Evolutionary conservation across 2,329 filamentous ascomycete genomes (phyloP).

Genomic region (Cercospora zeina): DNA sequence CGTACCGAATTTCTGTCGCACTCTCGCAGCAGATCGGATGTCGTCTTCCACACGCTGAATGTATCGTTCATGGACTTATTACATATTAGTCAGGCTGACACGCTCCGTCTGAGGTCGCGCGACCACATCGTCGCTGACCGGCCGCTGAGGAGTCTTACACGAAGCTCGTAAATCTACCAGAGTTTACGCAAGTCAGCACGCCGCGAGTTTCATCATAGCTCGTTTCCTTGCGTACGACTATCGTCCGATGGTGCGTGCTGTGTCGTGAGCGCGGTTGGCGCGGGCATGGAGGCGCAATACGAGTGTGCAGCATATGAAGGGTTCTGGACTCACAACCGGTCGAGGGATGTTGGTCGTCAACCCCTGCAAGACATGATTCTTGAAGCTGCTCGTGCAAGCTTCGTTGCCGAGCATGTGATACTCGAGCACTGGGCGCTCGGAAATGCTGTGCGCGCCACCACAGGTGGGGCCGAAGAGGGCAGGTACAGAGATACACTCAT

Average conservation of each 20-base stretch:
- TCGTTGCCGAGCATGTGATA: conserved; percentile 4
- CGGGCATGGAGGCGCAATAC: neutral
- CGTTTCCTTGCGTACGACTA: neutral
- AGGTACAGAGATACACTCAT: conserved; percentile 10
- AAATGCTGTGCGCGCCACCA: neutral
- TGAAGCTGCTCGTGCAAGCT: conserved; percentile 1
- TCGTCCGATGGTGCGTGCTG: neutral
- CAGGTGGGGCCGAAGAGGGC: conserved; percentile 11
- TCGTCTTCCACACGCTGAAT: conserved; percentile 4
- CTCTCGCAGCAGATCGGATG: neutral
- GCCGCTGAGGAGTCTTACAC: neutral
- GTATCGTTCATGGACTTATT: neutral
- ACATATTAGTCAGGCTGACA: neutral
- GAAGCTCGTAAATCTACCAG: neutral
- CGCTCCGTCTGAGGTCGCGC: neutral
- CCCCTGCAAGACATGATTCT: conserved; percentile 1
- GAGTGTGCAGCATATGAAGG: neutral
- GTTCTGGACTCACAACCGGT: neutral
- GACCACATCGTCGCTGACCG: neutral
- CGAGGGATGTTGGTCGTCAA: neutral
- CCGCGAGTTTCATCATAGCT: neutral
- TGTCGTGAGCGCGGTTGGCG: neutral
- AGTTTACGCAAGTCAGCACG: neutral
- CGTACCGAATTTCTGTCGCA: conserved; percentile 7
- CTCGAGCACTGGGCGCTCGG: neutral